phyloP scores from a whole-genome alignment of 306 rosid species.

The Leucaena leucocephala region DNA sequence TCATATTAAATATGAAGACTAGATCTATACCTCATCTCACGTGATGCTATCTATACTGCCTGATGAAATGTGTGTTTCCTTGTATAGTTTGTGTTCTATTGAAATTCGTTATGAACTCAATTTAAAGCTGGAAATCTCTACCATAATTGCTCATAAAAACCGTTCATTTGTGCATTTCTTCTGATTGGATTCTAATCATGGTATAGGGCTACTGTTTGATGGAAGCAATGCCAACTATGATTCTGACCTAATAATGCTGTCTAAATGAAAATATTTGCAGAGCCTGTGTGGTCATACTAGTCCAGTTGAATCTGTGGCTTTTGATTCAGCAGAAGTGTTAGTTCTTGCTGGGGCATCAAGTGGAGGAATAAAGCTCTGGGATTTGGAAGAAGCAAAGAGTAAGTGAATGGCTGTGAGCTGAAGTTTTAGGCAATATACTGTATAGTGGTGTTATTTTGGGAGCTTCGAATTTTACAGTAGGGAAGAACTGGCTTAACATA shows the following conservation, averaged over 20 bases:
- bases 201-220: slow-evolving; percentile 24
- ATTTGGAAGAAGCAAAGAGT: slow-evolving; percentile 95
- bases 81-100: background rate
- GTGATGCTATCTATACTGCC: background rate
- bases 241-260: slow-evolving; percentile 32
- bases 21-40: background rate
- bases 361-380: slow-evolving; percentile 94
- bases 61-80: background rate
- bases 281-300: slow-evolving; percentile 81
- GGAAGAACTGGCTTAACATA: slow-evolving; percentile 17
- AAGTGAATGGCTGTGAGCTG: slow-evolving; percentile 48
- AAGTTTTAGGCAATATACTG: slow-evolving; percentile 5
- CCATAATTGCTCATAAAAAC: slow-evolving; percentile 19
- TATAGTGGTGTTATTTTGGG: slow-evolving; percentile 28
- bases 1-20: slow-evolving; percentile 15
- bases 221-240: slow-evolving; percentile 26
- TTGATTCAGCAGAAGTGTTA: slow-evolving; percentile 83
- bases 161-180: background rate
- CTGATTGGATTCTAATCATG: slow-evolving; percentile 21
- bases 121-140: slow-evolving; percentile 29
- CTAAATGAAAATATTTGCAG: slow-evolving; percentile 55
- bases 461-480: slow-evolving; percentile 13
- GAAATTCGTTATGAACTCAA: background rate
- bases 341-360: slow-evolving; percentile 91
- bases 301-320: slow-evolving; percentile 81